Evolutionary conservation across 768 basidiomycete species (phyloP).

Genomic region (Xerocomellus intermedius): DNA sequence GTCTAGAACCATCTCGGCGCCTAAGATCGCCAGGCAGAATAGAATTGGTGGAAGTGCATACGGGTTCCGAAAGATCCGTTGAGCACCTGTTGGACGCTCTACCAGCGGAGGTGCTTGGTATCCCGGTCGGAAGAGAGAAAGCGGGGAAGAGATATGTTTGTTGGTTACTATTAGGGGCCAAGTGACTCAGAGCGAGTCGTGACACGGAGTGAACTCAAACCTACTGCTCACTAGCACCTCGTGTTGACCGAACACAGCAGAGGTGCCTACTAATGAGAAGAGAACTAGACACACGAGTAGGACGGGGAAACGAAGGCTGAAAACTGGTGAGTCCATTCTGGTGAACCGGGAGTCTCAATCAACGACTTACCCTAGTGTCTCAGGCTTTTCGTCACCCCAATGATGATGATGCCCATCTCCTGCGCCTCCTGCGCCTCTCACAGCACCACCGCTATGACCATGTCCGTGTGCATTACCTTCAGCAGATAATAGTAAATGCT

Average conservation of each 20-base stretch:
- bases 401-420: slow-evolving; percentile 60
- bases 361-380: slow-evolving; percentile 39
- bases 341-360: too few relatives aligned
- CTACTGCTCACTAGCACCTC: slow-evolving; percentile 60
- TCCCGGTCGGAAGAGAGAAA: slow-evolving; percentile 41
- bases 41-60: slow-evolving; percentile 65
- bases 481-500: slow-evolving; percentile 80
- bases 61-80: slow-evolving; percentile 62
- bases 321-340: neutral
- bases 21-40: slow-evolving; percentile 55
- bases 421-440: slow-evolving; percentile 11
- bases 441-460: slow-evolving; percentile 63
- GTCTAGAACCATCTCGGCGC: slow-evolving; percentile 52
- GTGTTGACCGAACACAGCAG: slow-evolving; percentile 61
- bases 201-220: slow-evolving; percentile 24
- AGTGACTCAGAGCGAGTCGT: neutral
- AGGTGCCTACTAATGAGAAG: slow-evolving; percentile 54
- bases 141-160: slow-evolving; percentile 58
- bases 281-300: slow-evolving; percentile 55
- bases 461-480: slow-evolving; percentile 72
- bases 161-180: slow-evolving; percentile 47
- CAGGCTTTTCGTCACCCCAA: slow-evolving; percentile 54
- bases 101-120: slow-evolving; percentile 3
- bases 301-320: slow-evolving; percentile 67
- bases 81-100: slow-evolving; percentile 9